Percentiles rank a stretch among this genome's conserved stretches.
Evolutionary conservation across 106 monocot genomes (phyloP).

Genomic region (Dactylorhiza incarnata): DNA sequence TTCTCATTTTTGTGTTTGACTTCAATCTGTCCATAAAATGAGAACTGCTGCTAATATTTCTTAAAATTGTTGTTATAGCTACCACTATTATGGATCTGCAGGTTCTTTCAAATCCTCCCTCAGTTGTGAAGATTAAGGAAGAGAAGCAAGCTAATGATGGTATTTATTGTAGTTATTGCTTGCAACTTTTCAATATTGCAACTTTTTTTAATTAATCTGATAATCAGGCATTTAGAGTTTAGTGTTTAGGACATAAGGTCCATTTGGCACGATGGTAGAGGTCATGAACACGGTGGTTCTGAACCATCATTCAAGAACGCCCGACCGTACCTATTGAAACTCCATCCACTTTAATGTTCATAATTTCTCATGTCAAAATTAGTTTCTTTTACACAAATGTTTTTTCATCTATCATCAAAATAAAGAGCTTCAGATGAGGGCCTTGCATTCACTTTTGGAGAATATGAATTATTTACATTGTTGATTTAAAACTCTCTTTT

Average conservation of each 20-base stretch:
- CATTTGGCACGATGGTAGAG: too few species aligned
- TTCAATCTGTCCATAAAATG: background rate
- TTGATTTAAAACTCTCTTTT: background rate
- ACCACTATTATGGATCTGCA: slow-evolving; percentile 2
- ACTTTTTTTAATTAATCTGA: too few species aligned
- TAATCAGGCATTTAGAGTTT: too few species aligned
- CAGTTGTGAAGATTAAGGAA: slow-evolving; percentile 2
- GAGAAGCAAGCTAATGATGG: background rate
- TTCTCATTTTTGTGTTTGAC: background rate
- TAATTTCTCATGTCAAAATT: too few species aligned
- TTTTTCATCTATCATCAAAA: slow-evolving; percentile 4
- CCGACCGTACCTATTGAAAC: too few species aligned
- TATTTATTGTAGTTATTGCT: too few species aligned
- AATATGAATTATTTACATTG: background rate
- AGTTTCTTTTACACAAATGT: background rate
- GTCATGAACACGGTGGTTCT: too few species aligned
- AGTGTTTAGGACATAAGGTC: too few species aligned
- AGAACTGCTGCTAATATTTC: background rate
- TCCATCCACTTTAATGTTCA: too few species aligned
- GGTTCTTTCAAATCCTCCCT: background rate
- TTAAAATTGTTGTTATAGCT: background rate
- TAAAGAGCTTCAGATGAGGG: background rate
- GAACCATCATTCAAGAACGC: too few species aligned
- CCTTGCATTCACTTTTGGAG: background rate
- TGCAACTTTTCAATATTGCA: too few species aligned